A percentile compares a stretch with the other conserved stretches of the same genome.
Evolutionary conservation across 2,329 filamentous ascomycete genomes (phyloP).

Genomic region (Epichloe scottii): DNA sequence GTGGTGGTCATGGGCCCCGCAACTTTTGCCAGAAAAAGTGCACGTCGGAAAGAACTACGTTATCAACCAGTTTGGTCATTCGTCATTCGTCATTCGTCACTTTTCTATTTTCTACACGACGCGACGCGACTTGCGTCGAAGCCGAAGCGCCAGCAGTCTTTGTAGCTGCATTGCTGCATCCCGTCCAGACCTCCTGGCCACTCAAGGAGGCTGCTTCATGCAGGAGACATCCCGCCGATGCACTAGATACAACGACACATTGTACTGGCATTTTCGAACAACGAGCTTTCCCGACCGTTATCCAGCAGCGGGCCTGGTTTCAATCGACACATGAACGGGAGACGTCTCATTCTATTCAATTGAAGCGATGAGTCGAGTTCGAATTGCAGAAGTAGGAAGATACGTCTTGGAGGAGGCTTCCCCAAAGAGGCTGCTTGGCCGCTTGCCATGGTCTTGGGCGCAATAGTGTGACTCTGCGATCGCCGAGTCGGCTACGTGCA

Average conservation of each 20-base stretch:
- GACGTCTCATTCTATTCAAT: not conserved
- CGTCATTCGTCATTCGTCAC: not conserved
- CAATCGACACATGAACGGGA: not conserved
- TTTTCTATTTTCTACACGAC: not conserved
- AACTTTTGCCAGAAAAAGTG: not conserved
- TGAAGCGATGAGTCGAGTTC: conserved; percentile 2
- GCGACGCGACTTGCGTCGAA: not conserved
- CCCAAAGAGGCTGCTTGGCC: conserved; percentile 3
- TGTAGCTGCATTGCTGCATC: not conserved
- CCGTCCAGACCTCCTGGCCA: not conserved
- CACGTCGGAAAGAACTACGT: not conserved
- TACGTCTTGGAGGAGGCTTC: conserved; percentile 4
- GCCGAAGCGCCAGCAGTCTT: not conserved
- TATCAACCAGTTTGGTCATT: not conserved
- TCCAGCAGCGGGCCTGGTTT: not conserved
- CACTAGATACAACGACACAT: not conserved
- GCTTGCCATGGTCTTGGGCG: not conserved
- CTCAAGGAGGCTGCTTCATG: not conserved
- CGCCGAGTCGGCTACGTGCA: not conserved
- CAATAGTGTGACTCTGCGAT: not conserved
- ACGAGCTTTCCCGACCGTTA: not conserved
- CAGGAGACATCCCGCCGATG: not conserved
- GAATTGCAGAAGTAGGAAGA: conserved; percentile 1
- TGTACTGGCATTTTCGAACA: not conserved
- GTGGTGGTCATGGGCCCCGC: not conserved